Conservation (phyloP, 1,284 basidiomycete species). For the Ceratobasidium sp. region DNA sequence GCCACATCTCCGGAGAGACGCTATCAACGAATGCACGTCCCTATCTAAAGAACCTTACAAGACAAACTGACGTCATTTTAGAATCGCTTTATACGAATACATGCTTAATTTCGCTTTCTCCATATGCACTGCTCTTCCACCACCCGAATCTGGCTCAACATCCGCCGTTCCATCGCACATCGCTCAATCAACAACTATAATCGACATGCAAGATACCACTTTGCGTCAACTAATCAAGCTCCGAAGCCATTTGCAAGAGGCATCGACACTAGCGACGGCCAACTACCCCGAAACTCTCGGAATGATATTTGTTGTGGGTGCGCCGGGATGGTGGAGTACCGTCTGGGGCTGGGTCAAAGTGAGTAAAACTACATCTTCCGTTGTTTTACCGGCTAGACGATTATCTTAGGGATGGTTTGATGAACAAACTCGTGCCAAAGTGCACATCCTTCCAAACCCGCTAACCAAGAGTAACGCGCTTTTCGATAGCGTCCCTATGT, state of each 20-base stretch:
- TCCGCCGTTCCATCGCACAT: slow-evolving; percentile 50
- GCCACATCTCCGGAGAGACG: slow-evolving; percentile 67
- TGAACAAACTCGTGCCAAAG: slow-evolving; percentile 77
- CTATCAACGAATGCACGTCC: slow-evolving; percentile 76
- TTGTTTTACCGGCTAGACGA: slow-evolving; percentile 23
- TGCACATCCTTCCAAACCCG: slow-evolving; percentile 66
- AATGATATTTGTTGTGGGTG: slow-evolving; percentile 71
- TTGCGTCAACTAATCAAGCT: slow-evolving; percentile 75
- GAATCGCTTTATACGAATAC: slow-evolving; percentile 72
- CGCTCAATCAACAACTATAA: slow-evolving; percentile 65
- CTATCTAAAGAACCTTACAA: background rate
- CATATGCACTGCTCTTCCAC: slow-evolving; percentile 74
- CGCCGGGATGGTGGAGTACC: slow-evolving; percentile 80
- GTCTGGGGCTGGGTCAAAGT: slow-evolving; percentile 85
- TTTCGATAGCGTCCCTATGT: slow-evolving; percentile 16
- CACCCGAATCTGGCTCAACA: slow-evolving; percentile 66
- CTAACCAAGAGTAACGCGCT: slow-evolving; percentile 34
- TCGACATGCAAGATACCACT: slow-evolving; percentile 75
- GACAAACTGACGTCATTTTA: slow-evolving; percentile 51
- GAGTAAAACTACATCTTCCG: slow-evolving; percentile 35
- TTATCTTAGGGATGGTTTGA: slow-evolving; percentile 76
- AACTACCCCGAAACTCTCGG: slow-evolving; percentile 76
- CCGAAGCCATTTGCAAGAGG: slow-evolving; percentile 77
- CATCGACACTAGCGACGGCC: slow-evolving; percentile 77
- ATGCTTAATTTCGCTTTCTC: slow-evolving; percentile 75